Percentiles rank a stretch among this genome's conserved stretches.
Evolutionary conservation across 2,329 filamentous ascomycete genomes (phyloP).

Genomic region (Arthrocladium fulminans): DNA sequence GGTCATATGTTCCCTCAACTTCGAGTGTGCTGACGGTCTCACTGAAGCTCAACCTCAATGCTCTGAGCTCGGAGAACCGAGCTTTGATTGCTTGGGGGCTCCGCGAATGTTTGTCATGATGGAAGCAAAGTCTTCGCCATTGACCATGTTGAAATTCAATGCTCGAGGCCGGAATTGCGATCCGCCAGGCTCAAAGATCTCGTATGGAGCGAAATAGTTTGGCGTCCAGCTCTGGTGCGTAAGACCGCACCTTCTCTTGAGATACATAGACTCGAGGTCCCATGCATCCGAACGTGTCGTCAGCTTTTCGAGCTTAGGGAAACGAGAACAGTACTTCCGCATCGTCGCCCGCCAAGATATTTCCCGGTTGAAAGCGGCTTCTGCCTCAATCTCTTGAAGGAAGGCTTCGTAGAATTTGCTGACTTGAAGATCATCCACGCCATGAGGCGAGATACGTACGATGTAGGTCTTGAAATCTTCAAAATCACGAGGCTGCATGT

Average conservation of each 20-base stretch:
- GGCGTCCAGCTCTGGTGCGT: slow-evolving; percentile 3
- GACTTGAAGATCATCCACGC: background rate
- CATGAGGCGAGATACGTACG: background rate
- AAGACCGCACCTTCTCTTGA: slow-evolving; percentile 2
- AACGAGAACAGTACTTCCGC: slow-evolving; percentile 3
- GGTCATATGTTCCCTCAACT: slow-evolving; percentile 2
- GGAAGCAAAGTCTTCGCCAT: slow-evolving; percentile 5
- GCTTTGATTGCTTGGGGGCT: background rate
- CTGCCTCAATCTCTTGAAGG: slow-evolving; percentile 4
- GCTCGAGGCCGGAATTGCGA: background rate
- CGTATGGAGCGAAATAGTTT: slow-evolving; percentile 9
- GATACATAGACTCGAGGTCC: slow-evolving; percentile 6
- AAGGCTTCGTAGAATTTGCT: slow-evolving; percentile 8
- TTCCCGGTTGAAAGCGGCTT: slow-evolving; percentile 3
- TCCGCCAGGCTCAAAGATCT: slow-evolving; percentile 5
- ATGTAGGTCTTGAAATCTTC: slow-evolving; percentile 5
- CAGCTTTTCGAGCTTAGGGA: slow-evolving; percentile 6
- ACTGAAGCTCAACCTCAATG: slow-evolving; percentile 7
- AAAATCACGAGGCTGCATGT: slow-evolving; percentile 4
- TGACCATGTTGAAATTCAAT: slow-evolving; percentile 1
- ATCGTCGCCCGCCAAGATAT: background rate
- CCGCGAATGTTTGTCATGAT: slow-evolving; percentile 3
- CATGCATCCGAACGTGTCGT: background rate
- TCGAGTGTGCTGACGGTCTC: slow-evolving; percentile 5
- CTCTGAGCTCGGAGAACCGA: background rate